Evolutionary conservation across 495 filamentous ascomycete genomes (phyloP), one percentile per base, ranked within the genome.

Genomic region (Aspergillus heteromorphus): DNA sequence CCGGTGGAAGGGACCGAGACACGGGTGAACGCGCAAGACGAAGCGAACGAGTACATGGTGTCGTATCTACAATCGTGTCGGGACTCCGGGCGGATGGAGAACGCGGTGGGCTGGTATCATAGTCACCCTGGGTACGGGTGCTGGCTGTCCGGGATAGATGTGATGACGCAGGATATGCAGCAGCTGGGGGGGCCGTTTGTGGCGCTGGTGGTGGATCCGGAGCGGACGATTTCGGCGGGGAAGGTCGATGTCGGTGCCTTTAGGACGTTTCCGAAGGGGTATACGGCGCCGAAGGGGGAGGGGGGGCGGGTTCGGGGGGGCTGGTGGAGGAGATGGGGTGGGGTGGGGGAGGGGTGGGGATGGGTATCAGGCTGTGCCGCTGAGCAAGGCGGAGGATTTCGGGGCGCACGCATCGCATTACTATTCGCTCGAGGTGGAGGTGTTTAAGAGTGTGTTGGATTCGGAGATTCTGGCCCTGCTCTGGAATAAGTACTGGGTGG

Each of bases 401-500:
- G 95, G 95, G 51, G 92, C 95, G 13, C 91, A 97, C 67, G 85
- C 83, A 3, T 88, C 81, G 60, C 82, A 85, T 34, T 99, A 99
- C 70, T 99, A 99, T 67, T 71, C 84, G 0, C 83, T 99, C 5
- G 88, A 93, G 48, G 88, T 97, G 8, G 88, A 88, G 27, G 88
- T 93, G 73, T 99, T 90, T 77, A 96, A 96, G 77, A 90, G 86
- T 51, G 86, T 87, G 4, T 85, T 99, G 27, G 95, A 99, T 67
- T 78, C 83, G 1, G 83, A 88, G 56, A 76, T 97, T 25, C 75
- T 99, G 6, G 90, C 92, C 58, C 79, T 89, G 40, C 78, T 99
- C 49, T 99, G 95, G 95, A 97, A 96, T 70, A 99, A 99, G 67
- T 99, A 99, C 74, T 99, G 95, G 95, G 92, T 97, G 20, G 85